A percentile compares a stretch with the other conserved stretches of the same genome.
Conservation (phyloP, 2,329 filamentous ascomycete genomes). For the Coniochaeta hoffmannii region DNA sequence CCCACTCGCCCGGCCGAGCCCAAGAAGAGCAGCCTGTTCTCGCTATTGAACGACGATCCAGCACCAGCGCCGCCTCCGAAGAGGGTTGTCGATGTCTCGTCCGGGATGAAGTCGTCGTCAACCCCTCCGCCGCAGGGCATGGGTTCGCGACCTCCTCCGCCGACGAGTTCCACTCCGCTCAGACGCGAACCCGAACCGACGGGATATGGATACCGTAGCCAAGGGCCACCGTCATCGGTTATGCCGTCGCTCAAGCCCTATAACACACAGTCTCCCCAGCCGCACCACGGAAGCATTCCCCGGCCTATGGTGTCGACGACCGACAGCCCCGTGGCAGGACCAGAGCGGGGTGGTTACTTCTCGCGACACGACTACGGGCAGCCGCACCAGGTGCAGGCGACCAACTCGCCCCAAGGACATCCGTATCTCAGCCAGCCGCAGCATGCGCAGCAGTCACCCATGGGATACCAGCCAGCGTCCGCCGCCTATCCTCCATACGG, state of each 20-base stretch:
- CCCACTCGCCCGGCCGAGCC: constrained; percentile 36
- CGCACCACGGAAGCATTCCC: constrained; percentile 37
- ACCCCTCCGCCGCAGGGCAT: constrained; percentile 43
- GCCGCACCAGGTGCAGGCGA: constrained; percentile 20
- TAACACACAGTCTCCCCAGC: constrained; percentile 42
- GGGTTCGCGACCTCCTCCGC: constrained; percentile 30
- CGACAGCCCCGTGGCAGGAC: constrained; percentile 28
- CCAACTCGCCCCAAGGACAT: constrained; percentile 19
- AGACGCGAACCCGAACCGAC: constrained; percentile 41
- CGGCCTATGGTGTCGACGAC: constrained; percentile 33
- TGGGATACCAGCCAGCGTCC: constrained; percentile 18
- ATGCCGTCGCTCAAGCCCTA: constrained; percentile 50
- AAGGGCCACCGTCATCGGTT: constrained; percentile 29
- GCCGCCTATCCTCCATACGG: constrained; percentile 39
- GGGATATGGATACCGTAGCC: constrained; percentile 37
- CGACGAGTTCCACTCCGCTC: constrained; percentile 30
- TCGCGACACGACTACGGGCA: constrained; percentile 24
- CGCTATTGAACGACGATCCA: constrained; percentile 55
- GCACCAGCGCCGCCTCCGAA: constrained; percentile 40
- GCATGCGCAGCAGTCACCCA: constrained; percentile 14
- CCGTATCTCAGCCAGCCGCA: constrained; percentile 8
- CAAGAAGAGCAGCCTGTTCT: constrained; percentile 59
- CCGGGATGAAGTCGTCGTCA: constrained; percentile 33
- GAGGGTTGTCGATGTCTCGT: constrained; percentile 40
- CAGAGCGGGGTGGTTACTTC: constrained; percentile 38